Evolutionary conservation across 2,329 filamentous ascomycete genomes (phyloP), one percentile per base, ranked within the genome.

Genomic region (Beauveria caledonica): DNA sequence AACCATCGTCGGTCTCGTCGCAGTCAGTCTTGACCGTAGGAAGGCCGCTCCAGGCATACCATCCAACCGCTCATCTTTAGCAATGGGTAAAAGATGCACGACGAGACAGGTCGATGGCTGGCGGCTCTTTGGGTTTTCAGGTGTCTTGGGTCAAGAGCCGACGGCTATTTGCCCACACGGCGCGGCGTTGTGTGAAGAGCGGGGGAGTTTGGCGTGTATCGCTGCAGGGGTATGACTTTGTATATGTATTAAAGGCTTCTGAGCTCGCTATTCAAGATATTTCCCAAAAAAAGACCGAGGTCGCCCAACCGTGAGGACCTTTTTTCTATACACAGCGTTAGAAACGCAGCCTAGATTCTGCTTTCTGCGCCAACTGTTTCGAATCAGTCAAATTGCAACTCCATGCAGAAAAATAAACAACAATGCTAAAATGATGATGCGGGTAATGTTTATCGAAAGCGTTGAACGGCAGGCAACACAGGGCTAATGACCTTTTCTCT

Each of bases 401-500:
- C 29, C 48, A 33, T 7, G 17, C 11, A 8, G 19, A 39, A 39
- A 40, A 19, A 2, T 49, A 8, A 39, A 17, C 48, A 44, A 23
- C 11, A 46, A 46, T 36, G 53, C 53, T 56, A 10, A 19, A 49
- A 42, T 29, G 55, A 58, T 13, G 23, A 50, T 50, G 55, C 21
- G 46, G 45, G 11, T 27, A 36, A 50, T 50, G 13, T 29, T 9
- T 9, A 2, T 27, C 23, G 15, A 4, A 3, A 25, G 8, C 19
- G 53, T 23, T 27, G 10, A 27, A 29, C 25, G 8, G 19, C 19
- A 48, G 25, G 7, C 13, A 23, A 40, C 21, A 42, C 17, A 23
- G 59, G 52, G 19, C 21, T 61, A 61, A 25, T 61, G 59, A 61
- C 59, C 59, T 55, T 80, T 81, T 72, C 74, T 77, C 71, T 81